Percentiles rank a stretch among this genome's conserved stretches.
Conservation (phyloP, 1,284 basidiomycete genomes). For the Heterobasidion occidentale region DNA sequence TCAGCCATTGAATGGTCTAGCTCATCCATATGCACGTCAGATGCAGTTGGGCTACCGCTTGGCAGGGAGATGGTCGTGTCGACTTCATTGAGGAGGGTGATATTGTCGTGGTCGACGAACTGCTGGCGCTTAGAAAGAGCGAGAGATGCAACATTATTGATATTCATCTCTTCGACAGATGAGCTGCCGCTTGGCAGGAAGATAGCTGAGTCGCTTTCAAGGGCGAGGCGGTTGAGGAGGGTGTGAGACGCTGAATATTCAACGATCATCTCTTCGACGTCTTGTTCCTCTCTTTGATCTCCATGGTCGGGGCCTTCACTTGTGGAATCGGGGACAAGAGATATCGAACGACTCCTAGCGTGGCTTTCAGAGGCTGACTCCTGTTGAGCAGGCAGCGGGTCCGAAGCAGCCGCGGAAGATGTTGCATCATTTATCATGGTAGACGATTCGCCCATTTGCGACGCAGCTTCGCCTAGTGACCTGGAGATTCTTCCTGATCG, state of each 20-base stretch:
- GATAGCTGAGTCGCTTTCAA: too few relatives aligned
- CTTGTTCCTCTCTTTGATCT: constrained; percentile 16
- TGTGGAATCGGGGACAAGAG: background rate
- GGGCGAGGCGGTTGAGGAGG: too few relatives aligned
- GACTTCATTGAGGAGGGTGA: background rate
- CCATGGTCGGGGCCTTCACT: background rate
- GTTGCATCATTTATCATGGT: background rate
- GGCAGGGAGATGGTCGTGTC: background rate
- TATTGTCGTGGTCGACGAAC: too few relatives aligned
- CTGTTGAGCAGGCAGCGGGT: background rate
- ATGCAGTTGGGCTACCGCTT: background rate
- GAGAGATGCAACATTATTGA: too few relatives aligned
- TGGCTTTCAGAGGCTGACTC: background rate
- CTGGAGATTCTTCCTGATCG: constrained; percentile 1
- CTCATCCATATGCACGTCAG: background rate
- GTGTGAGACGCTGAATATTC: too few relatives aligned
- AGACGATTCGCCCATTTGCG: background rate
- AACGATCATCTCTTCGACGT: constrained; percentile 15
- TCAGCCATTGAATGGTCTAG: background rate
- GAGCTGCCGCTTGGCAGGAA: too few relatives aligned
- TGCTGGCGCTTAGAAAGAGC: too few relatives aligned
- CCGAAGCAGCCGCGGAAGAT: background rate
- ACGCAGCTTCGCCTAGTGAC: background rate
- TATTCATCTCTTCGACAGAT: too few relatives aligned
- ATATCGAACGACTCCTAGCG: background rate